phyloP scores from a whole-genome alignment of 2,329 filamentous ascomycete genomes.

The Byssoonygena ceratinophila region DNA sequence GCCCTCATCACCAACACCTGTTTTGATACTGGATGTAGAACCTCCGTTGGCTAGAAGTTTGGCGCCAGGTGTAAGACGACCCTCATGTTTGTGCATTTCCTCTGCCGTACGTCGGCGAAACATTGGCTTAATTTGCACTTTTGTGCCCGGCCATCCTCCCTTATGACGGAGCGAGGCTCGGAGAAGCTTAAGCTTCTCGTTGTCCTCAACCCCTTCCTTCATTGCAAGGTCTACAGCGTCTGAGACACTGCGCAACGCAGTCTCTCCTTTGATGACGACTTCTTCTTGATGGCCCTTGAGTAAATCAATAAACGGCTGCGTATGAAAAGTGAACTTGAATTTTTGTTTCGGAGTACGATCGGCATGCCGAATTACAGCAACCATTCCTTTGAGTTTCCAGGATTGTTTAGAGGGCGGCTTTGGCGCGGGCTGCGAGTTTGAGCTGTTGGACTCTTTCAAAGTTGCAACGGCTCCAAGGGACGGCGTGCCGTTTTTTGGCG shows the following conservation, averaged over 20 bases:
- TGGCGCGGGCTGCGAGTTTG: slow-evolving; percentile 30
- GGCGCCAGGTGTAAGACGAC: slow-evolving; percentile 12
- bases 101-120: slow-evolving; percentile 78
- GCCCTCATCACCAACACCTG: slow-evolving; percentile 20
- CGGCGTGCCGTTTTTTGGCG: neutral
- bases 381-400: slow-evolving; percentile 97
- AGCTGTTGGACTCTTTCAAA: neutral
- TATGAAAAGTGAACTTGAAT: slow-evolving; percentile 98
- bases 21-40: slow-evolving; percentile 39
- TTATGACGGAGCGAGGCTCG: slow-evolving; percentile 86
- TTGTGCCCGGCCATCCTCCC: slow-evolving; percentile 86
- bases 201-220: slow-evolving; percentile 69
- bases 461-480: neutral
- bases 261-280: slow-evolving; percentile 83
- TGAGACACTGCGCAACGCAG: slow-evolving; percentile 77
- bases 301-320: slow-evolving; percentile 86
- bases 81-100: slow-evolving; percentile 34
- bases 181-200: slow-evolving; percentile 71
- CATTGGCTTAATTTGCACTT: slow-evolving; percentile 99
- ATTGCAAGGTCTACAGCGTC: slow-evolving; percentile 76
- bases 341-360: slow-evolving; percentile 98
- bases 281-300: slow-evolving; percentile 94
- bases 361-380: slow-evolving; percentile 90
- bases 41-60: slow-evolving; percentile 39
- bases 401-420: slow-evolving; percentile 72